These are phyloP conservation scores for Trypanosoma melophagium DNA, from an alignment of 208 protist species.

Conservation along the genomic window DNA sequence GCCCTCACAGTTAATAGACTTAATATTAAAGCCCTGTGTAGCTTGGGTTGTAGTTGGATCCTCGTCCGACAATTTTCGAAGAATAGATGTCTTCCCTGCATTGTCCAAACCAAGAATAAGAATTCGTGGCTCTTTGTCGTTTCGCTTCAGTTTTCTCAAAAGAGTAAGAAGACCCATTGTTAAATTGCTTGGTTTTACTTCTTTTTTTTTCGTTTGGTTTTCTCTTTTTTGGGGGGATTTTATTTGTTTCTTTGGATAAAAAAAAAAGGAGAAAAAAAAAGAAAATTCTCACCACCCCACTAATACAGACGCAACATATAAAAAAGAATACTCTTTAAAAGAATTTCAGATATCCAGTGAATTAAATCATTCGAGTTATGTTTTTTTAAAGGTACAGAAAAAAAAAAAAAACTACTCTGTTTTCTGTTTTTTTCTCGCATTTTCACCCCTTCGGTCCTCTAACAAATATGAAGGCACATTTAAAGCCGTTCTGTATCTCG, in stretches of 20 bases:
- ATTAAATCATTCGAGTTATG: neutral
- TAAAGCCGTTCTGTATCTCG: slow-evolving; percentile 41
- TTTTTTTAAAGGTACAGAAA: neutral
- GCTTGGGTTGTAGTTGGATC: slow-evolving; percentile 95
- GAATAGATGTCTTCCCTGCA: slow-evolving; percentile 98
- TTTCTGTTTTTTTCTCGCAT: slow-evolving; percentile 13
- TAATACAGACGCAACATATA: neutral
- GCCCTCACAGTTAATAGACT: slow-evolving; percentile 93
- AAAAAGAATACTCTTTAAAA: slow-evolving; percentile 4
- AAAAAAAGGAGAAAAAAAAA: slow-evolving; percentile 15
- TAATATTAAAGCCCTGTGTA: slow-evolving; percentile 99
- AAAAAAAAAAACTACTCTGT: slow-evolving; percentile 1
- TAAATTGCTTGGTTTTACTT: slow-evolving; percentile 13
- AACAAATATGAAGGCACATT: slow-evolving; percentile 34
- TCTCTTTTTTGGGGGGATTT: neutral
- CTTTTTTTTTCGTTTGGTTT: slow-evolving; percentile 1
- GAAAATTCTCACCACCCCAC: neutral
- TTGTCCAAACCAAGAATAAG: slow-evolving; percentile 98
- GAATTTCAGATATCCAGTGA: neutral
- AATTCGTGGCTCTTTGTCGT: slow-evolving; percentile 93
- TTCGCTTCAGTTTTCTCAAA: slow-evolving; percentile 92
- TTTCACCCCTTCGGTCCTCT: slow-evolving; percentile 15
- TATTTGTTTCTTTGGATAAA: neutral
- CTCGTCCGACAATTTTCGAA: slow-evolving; percentile 95
- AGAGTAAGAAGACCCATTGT: slow-evolving; percentile 96